phyloP scores from a whole-genome alignment of 805 yeast genomes.

The Candida sithepensis region DNA sequence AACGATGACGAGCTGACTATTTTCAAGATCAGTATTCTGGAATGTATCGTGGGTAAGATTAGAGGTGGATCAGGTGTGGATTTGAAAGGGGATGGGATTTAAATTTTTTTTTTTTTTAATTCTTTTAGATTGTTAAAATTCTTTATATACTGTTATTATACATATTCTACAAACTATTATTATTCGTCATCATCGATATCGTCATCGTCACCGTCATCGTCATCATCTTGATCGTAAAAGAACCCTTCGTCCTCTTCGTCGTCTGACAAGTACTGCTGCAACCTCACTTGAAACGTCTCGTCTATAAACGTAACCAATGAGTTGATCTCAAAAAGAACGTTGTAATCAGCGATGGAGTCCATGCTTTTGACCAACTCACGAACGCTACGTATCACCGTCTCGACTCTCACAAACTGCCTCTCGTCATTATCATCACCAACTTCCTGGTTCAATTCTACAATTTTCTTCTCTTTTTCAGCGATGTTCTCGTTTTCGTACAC shows the following conservation, averaged over 20 bases:
- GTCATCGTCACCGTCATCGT: constrained; percentile 5
- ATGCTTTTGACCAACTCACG: constrained; percentile 10
- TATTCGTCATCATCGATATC: constrained; percentile 5
- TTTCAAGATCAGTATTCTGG: background rate
- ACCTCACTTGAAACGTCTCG: constrained; percentile 4
- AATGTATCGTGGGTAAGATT: background rate
- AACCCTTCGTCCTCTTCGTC: background rate
- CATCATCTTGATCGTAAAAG: background rate
- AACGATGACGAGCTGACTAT: background rate
- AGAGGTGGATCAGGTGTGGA: background rate
- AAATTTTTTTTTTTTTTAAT: too few species aligned
- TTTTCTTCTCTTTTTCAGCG: constrained; percentile 13
- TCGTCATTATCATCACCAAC: background rate
- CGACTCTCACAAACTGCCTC: constrained; percentile 8
- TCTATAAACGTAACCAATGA: constrained; percentile 11
- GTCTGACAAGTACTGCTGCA: constrained; percentile 3
- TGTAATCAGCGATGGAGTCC: constrained; percentile 7
- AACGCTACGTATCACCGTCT: constrained; percentile 8
- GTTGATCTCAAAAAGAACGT: constrained; percentile 11
- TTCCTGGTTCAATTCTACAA: constrained; percentile 33
- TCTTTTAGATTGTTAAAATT: too few species aligned
- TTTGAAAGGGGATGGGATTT: background rate
- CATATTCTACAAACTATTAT: background rate
- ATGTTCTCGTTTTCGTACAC: constrained; percentile 30
- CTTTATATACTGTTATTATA: too few species aligned